These are phyloP conservation scores for Trichosanthes cucumerina DNA, from an alignment of 306 rosid species.

Conservation along the genomic window DNA sequence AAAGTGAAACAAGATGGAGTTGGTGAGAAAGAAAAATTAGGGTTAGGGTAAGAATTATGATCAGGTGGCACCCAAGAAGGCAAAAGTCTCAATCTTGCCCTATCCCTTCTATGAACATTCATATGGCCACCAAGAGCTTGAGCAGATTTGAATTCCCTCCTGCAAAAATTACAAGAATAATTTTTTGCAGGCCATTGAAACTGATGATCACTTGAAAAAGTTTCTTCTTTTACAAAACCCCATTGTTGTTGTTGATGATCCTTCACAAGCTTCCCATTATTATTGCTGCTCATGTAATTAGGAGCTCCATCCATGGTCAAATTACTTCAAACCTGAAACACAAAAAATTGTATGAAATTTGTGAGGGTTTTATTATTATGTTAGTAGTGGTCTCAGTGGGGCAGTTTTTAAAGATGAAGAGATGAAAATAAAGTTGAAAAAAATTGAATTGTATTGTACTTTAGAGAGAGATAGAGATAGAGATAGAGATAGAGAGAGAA, in stretches of 20 bases:
- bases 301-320: conserved; percentile 48
- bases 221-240: conserved; percentile 28
- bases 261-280: conserved; percentile 19
- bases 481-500: conserved; percentile 10
- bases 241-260: conserved; percentile 9
- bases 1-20: conserved; percentile 14
- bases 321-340: not conserved
- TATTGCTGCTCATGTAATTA: conserved; percentile 17
- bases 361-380: not conserved
- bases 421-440: not conserved
- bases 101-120: conserved; percentile 89
- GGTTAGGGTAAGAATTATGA: conserved; percentile 21
- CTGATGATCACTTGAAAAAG: conserved; percentile 13
- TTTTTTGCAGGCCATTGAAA: conserved; percentile 48
- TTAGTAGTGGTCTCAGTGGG: too few species aligned
- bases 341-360: not conserved
- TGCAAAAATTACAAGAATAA: conserved; percentile 67
- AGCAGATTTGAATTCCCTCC: conserved; percentile 74
- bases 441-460: not conserved
- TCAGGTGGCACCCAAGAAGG: conserved; percentile 30
- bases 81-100: conserved; percentile 55
- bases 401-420: conserved; percentile 4
- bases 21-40: conserved; percentile 17
- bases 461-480: conserved; percentile 9
- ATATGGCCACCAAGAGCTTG: conserved; percentile 87